Base-by-base conservation (phyloP, 768 basidiomycete species). In the Mycena filopes region DNA sequence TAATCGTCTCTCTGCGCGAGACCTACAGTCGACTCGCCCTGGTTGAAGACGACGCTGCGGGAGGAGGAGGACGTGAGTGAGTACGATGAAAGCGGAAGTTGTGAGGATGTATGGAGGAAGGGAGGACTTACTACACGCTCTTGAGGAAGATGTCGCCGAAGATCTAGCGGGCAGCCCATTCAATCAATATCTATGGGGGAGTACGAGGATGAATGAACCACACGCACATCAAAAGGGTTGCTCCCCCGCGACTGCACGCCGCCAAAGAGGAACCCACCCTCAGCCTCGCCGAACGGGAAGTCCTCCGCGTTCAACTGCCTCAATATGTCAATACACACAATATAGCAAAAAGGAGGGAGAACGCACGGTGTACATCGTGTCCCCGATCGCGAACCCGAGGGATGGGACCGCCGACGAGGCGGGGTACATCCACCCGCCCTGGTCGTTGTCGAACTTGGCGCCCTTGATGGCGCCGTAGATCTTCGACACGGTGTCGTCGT, bases 391-490 rank as follows among this genome's bases (percentile, higher is more conserved):
- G 63, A 81, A 75, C 51, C 70, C 64, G 46, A 80, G 55, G 25
- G 72, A 71, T 6, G 78, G 78, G 40, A 79, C 59, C 40, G 59
- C 61, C n/a, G 77, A 73, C 46, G 73, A 54, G 12, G 71, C 45
- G 28, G 80, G 79, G 66, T 74, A 78, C 56, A 78, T 74, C 74
- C 76, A 81, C 31, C 80, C 80, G 65, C 80, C 80, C 45, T 76
- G 75, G 50, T 71, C 45, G 57, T 76, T 68, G 72, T 76, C 76
- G 62, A 74, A 75, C 45, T 60, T 71, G 13, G 80, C 77, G 46
- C 80, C 80, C 16, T 75, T 60, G 67, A 81, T 79, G 16, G 69
- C 55, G 48, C 66, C 73, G 64, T 80, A 81, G 72, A 80, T 76
- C 45, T 62, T 55, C 36, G 74, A 68, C 6, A 78, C 72, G 45